Evolutionary conservation across 2,329 filamentous ascomycete genomes (phyloP), one percentile per base, ranked within the genome.

Genomic region (Chrysoporthe puriensis): DNA sequence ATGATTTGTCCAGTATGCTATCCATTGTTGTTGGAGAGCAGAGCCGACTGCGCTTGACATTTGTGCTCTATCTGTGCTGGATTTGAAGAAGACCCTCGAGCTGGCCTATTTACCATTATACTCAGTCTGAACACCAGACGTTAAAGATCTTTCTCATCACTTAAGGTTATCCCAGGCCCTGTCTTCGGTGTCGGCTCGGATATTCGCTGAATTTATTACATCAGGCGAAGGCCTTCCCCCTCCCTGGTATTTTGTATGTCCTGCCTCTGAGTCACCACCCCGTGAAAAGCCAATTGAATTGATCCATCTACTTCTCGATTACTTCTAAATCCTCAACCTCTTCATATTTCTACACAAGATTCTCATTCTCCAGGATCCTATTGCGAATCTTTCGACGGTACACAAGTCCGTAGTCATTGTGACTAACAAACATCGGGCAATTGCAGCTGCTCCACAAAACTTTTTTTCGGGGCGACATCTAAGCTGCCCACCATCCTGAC

Each of bases 211-310:
- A 59, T 40, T 16, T 48, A 34, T 62, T 21, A 50, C 59, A 48
- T 62, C 43, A 34, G 43, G n/a, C 36, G 11, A 59, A 16, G 9
- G 18, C 50, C 26, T 26, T 26, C 26, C 26, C 2, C 48, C 14
- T 18, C 54, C 18, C 56, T 42, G 34, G 21, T 40, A 21, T 13
- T 58, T 4, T 42, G 9, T 42, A 13, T 16, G 5, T 21, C 21
- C 4, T 43, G 7, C 57, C 60, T 66, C 67, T 69, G 67, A 69
- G 63, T 69, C 67, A 69, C 67, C 63, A 56, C 18, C 50, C 34
- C 40, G 34, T 44, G 0, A 18, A 50, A 46, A 18, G 50, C 18
- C n/a, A 62, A 52, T 59, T 59, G 52, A 62, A 52, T 59, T 59
- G 52, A 16, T 8, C 26, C 26, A 26, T 16, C 40, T 26, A 14